phyloP scores from a whole-genome alignment of 1,284 basidiomycete genomes.

The Irpex lacteus region DNA sequence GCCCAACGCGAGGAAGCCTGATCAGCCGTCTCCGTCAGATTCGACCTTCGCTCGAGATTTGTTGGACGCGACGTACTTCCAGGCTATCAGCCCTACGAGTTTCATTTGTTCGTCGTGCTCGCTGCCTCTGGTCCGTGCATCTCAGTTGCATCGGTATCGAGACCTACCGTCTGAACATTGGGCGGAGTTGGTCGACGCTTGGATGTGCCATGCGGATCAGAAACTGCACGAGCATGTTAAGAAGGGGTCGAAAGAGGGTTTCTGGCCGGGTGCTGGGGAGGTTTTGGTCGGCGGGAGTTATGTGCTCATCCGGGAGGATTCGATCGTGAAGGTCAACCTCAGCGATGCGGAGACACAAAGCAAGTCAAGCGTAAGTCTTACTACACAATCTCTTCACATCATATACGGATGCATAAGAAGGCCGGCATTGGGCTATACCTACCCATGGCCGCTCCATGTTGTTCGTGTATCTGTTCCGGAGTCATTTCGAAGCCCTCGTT shows the following conservation, averaged over 20 bases:
- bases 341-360: constrained; percentile 34
- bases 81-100: constrained; percentile 47
- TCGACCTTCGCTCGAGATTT: constrained; percentile 31
- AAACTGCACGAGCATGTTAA: constrained; percentile 69
- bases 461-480: constrained; percentile 19
- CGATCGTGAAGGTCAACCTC: constrained; percentile 55
- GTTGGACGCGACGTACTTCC: constrained; percentile 69
- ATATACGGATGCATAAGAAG: constrained; percentile 79
- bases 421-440: constrained; percentile 64
- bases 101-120: constrained; percentile 77
- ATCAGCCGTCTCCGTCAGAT: constrained; percentile 12
- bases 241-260: constrained; percentile 63
- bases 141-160: constrained; percentile 53
- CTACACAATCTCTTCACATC: constrained; percentile 17
- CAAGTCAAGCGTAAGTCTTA: constrained; percentile 36
- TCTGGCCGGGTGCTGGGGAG: constrained; percentile 73
- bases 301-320: constrained; percentile 59
- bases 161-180: constrained; percentile 95
- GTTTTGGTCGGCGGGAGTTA: constrained; percentile 87
- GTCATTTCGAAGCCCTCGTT: constrained; percentile 44
- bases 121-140: constrained; percentile 60
- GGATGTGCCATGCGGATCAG: constrained; percentile 97
- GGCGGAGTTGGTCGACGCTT: constrained; percentile 95
- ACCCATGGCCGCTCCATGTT: constrained; percentile 58
- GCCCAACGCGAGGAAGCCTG: constrained; percentile 13